Base-by-base conservation (phyloP, 2,329 filamentous ascomycete species). In the Arthrobotrys entomopaga region DNA sequence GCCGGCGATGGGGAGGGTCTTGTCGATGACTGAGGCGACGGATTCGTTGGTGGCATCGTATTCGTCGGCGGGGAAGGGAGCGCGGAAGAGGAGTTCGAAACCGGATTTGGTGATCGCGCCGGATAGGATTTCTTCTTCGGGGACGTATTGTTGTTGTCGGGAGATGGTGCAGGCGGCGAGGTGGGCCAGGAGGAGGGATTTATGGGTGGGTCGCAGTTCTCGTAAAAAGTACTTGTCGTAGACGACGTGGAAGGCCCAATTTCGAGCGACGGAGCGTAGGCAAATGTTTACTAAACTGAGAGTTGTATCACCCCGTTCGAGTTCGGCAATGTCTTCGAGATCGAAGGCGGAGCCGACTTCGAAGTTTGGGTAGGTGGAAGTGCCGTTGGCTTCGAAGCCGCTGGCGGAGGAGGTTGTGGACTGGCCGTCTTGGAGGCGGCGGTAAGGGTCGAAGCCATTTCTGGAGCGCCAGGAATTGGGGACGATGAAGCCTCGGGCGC, bases 181-280 rank as follows among this genome's bases (percentile, higher is more conserved):
- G 43, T 78, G 77, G 3, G 72, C 70, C 20, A 78, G 46, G 1
- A 79, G 60, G 26, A 77, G 43, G 7, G 63, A 67, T 66, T 78
- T 78, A 26, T 78, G 59, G 13, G 74, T 61, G 1, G 75, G 49
- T 1, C 77, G 69, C 15, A 79, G 60, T 1, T 75, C 65, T 29
- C 66, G 61, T 46, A 79, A 42, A 48, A 77, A 79, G 50, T 78
- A 70, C 22, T 77, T 75, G 40, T 79, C 77, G 57, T 77, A 79
- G 13, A 69, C 57, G 7, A 75, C 19, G 54, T 77, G 75, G 26
- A 77, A 76, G 2, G 58, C 49, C 77, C 77, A 79, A 10, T 77
- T 74, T 34, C 67, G 59, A 2, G 77, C 76, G 1, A 79, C 69
- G 13, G 70, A 60, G 13, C 71, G 59, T n/a, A 79, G 57, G 16